A percentile compares a stretch with the other conserved stretches of the same genome.
Conservation (phyloP, 2,329 filamentous ascomycete species). For the Colletotrichum sublineola region DNA sequence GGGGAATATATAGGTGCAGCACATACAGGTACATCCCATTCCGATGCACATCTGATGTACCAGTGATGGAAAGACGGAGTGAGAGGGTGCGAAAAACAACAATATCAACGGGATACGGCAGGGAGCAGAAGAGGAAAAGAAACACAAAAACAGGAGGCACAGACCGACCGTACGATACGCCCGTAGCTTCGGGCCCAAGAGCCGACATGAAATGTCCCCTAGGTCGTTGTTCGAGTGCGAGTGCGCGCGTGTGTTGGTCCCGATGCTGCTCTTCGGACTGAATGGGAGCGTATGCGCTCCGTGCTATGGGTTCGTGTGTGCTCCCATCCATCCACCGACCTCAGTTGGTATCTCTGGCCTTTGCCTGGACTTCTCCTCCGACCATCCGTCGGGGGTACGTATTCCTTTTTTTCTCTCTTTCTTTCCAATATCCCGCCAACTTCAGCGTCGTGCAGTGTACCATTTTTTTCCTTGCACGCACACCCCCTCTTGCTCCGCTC, state of each 20-base stretch:
- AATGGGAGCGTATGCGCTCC: slow-evolving; percentile 5
- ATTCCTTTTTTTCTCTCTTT: neutral
- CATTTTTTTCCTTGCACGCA: slow-evolving; percentile 3
- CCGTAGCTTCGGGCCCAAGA: slow-evolving; percentile 29
- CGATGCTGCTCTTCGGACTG: slow-evolving; percentile 3
- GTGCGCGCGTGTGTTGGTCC: neutral
- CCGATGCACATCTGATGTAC: neutral
- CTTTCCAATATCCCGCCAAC: neutral
- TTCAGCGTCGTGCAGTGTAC: neutral
- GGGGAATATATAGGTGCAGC: neutral
- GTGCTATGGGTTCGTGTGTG: neutral
- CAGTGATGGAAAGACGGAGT: neutral
- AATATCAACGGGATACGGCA: neutral
- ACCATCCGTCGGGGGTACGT: slow-evolving; percentile 8
- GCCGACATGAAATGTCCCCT: slow-evolving; percentile 15
- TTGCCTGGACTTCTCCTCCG: neutral
- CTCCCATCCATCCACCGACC: neutral
- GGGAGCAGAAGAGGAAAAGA: slow-evolving; percentile 13
- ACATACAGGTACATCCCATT: neutral
- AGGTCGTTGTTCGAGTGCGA: slow-evolving; percentile 4
- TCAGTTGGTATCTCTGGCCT: slow-evolving; percentile 5
- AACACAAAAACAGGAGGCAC: neutral
- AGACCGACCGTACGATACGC: slow-evolving; percentile 14
- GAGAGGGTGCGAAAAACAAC: neutral
- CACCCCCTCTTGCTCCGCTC: slow-evolving; percentile 3